A percentile compares a stretch with the other conserved stretches of the same genome.
Conservation (phyloP, 768 basidiomycete species). For the Lyophyllum shimeji region DNA sequence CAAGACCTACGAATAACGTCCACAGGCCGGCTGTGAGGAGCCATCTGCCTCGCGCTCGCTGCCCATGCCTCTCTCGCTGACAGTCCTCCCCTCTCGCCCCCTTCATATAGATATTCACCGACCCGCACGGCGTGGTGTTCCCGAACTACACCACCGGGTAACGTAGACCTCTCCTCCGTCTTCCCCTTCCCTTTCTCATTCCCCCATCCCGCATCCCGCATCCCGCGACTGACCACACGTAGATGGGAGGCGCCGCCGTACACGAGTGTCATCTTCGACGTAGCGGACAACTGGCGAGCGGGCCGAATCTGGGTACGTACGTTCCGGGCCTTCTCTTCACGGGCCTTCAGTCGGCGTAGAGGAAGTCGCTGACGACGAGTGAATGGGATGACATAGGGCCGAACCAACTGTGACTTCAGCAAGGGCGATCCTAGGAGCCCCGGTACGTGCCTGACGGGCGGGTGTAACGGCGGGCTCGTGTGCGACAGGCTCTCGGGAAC, state of each 20-base stretch:
- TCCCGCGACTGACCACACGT: no score
- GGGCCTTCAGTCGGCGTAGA: no score
- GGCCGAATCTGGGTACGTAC: constrained; percentile 13
- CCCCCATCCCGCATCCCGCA: no score
- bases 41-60: no score
- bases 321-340: not conserved
- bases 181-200: no score
- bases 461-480: constrained; percentile 64
- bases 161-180: no score
- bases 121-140: constrained; percentile 2
- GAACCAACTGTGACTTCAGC: constrained; percentile 60
- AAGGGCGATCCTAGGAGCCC: constrained; percentile 37
- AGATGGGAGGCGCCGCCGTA: constrained; percentile 13
- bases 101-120: constrained; percentile 13
- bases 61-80: no score
- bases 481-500: constrained; percentile 53
- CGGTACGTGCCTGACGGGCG: constrained; percentile 61
- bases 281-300: constrained; percentile 15
- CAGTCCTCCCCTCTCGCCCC: not conserved
- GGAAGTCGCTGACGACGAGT: no score
- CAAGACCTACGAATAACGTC: not conserved
- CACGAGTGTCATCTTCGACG: constrained; percentile 7
- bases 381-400: constrained; percentile 51
- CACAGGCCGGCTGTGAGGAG: constrained; percentile 32
- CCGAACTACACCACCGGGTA: constrained; percentile 10